Conservation (phyloP, 495 filamentous ascomycete genomes). For the Geoglossum glabrum region DNA sequence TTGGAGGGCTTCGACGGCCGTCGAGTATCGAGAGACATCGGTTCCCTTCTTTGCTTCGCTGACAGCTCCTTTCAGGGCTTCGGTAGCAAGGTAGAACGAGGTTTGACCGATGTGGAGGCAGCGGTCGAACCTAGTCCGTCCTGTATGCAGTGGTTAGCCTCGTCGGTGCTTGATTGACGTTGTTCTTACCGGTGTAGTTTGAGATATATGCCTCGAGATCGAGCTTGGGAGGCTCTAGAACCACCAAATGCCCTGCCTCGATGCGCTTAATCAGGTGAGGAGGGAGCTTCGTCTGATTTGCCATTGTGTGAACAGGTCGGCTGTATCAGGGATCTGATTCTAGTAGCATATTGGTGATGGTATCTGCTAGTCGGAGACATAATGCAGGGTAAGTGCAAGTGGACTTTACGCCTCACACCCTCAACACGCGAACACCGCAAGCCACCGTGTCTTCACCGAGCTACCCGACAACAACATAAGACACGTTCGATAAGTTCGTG, state of each 20-base stretch:
- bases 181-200: constrained; percentile 59
- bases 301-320: constrained; percentile 21
- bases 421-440: neutral
- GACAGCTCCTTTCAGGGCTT: constrained; percentile 63
- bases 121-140: constrained; percentile 56
- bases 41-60: constrained; percentile 56
- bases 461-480: neutral
- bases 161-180: neutral
- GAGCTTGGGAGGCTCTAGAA: constrained; percentile 61
- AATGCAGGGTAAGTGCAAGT: no score
- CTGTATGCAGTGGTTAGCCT: constrained; percentile 17
- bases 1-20: constrained; percentile 41
- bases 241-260: constrained; percentile 20
- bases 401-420: neutral
- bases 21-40: constrained; percentile 50
- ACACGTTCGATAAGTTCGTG: neutral
- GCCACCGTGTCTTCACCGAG: neutral
- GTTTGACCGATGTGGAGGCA: constrained; percentile 60
- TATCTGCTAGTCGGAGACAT: no score
- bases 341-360: no score
- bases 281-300: constrained; percentile 21
- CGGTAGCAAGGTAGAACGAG: constrained; percentile 55
- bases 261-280: constrained; percentile 23
- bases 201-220: constrained; percentile 84
- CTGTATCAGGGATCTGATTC: no score